phyloP scores from a whole-genome alignment of 306 rosid genomes.

The Senna siamea region DNA sequence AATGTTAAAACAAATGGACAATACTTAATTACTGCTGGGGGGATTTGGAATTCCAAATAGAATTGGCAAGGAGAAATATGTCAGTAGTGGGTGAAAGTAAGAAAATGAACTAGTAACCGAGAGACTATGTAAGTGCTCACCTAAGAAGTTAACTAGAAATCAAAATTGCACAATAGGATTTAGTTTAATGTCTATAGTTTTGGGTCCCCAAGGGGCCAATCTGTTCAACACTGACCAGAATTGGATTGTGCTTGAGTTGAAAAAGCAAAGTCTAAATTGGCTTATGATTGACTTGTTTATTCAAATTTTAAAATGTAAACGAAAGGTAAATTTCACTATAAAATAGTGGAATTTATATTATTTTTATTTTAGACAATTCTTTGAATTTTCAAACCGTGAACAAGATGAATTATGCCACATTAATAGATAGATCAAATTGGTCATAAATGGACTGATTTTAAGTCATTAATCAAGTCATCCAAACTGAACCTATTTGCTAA shows the following conservation, averaged over 20 bases:
- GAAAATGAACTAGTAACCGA: too few relatives aligned
- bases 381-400: background rate
- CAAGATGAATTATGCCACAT: background rate
- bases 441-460: background rate
- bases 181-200: background rate
- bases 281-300: background rate
- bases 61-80: background rate
- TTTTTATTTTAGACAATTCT: background rate
- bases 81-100: background rate
- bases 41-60: background rate
- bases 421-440: background rate
- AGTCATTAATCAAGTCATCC: background rate
- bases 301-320: background rate
- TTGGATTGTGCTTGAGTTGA: background rate
- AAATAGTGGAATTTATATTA: background rate
- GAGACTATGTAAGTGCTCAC: background rate
- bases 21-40: too few relatives aligned
- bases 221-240: background rate
- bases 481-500: background rate
- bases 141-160: background rate
- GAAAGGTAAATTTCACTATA: background rate
- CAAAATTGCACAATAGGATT: background rate
- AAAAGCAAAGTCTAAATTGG: background rate
- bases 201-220: background rate
- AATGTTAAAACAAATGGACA: too few relatives aligned